Percentiles rank a stretch among this genome's conserved stretches.
phyloP scores from a whole-genome alignment of 2,329 filamentous ascomycete species.

The Ascochyta rabiei region DNA sequence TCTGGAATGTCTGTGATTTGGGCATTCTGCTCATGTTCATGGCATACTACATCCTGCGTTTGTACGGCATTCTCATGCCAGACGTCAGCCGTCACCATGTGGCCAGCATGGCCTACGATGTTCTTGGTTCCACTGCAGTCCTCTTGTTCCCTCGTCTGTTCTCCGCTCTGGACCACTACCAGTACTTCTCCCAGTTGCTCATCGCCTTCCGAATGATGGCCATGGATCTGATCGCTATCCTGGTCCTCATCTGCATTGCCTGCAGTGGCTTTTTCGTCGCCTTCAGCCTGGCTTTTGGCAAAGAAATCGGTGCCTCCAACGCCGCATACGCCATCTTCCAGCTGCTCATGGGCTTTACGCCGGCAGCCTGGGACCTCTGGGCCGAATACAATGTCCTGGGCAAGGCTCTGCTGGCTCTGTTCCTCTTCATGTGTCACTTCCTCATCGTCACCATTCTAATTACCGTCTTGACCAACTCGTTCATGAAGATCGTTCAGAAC shows the following conservation, averaged over 20 bases:
- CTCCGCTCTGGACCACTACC: conserved; percentile 91
- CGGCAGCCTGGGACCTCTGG: conserved; percentile 92
- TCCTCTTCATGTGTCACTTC: conserved; percentile 94
- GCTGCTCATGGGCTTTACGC: conserved; percentile 93
- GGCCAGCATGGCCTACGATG: conserved; percentile 88
- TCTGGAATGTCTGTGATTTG: conserved; percentile 95
- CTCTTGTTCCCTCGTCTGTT: conserved; percentile 89
- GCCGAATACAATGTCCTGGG: conserved; percentile 80
- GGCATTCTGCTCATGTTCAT: conserved; percentile 86
- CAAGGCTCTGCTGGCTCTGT: conserved; percentile 75
- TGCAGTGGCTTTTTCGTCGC: conserved; percentile 97
- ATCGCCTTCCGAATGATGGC: conserved; percentile 96
- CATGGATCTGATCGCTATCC: conserved; percentile 82
- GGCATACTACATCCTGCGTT: conserved; percentile 85
- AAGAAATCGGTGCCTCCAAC: conserved; percentile 70
- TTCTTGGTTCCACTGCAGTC: conserved; percentile 90
- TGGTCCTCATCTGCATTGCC: conserved; percentile 81
- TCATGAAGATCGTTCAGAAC: conserved; percentile 93
- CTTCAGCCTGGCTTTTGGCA: conserved; percentile 80
- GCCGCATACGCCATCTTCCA: conserved; percentile 94
- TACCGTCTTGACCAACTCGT: conserved; percentile 94
- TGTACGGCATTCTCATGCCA: conserved; percentile 84
- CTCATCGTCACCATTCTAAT: conserved; percentile 92
- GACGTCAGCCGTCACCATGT: conserved; percentile 71
- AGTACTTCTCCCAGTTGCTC: conserved; percentile 92